Conservation (phyloP, 129 eudicot species). For the Arctium minus region DNA sequence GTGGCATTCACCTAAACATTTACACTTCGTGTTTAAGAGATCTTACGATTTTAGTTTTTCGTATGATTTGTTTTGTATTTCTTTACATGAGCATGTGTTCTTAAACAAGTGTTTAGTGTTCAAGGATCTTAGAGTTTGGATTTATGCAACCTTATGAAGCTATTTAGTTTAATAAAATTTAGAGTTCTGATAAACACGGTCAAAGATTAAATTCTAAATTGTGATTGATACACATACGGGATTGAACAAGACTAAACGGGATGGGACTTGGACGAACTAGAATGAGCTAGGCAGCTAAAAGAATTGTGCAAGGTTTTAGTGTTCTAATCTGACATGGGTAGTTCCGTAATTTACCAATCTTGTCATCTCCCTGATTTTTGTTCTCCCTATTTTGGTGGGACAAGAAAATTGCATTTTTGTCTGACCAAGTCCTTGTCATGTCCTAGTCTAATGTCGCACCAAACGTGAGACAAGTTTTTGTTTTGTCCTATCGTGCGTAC, state of each 20-base stretch:
- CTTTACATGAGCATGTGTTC: neutral
- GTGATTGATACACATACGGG: neutral
- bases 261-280: neutral
- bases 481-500: too few species aligned
- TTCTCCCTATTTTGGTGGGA: neutral
- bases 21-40: neutral
- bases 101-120: neutral
- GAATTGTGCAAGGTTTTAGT: neutral
- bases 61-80: neutral
- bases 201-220: neutral
- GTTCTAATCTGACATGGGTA: neutral
- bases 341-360: neutral
- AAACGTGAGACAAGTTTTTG: too few species aligned
- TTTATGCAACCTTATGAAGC: neutral
- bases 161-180: neutral
- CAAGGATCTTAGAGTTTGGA: neutral
- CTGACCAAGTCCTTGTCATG: too few species aligned
- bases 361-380: neutral
- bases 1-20: conserved; percentile 5
- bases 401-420: neutral
- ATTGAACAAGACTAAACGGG: neutral
- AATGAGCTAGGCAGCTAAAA: neutral
- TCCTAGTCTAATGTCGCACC: too few species aligned
- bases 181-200: neutral
- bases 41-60: neutral